Percentiles rank a stretch among this genome's conserved stretches.
Evolutionary conservation across 768 basidiomycete genomes (phyloP).

Genomic region (Hygrophorus pudorinus): DNA sequence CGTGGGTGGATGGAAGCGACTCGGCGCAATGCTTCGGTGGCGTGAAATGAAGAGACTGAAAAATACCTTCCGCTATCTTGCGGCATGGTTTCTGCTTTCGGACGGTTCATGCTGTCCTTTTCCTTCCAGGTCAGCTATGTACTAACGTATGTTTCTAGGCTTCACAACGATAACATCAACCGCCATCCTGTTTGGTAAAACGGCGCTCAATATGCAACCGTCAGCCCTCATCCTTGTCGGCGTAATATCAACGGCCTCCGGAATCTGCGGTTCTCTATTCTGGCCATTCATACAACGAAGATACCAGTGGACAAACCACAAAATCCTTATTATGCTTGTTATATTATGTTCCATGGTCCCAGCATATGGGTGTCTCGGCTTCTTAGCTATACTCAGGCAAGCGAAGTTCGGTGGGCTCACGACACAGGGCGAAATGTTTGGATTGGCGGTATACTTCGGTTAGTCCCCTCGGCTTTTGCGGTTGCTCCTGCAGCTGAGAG

Average conservation of each 20-base stretch:
- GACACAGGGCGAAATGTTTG: constrained; percentile 79
- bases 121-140: background rate
- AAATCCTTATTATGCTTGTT: constrained; percentile 59
- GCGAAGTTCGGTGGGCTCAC: constrained; percentile 64
- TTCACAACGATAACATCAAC: constrained; percentile 92
- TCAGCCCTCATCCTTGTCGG: constrained; percentile 74
- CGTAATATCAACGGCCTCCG: constrained; percentile 63
- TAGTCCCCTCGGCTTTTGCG: constrained; percentile 10
- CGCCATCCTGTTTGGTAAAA: constrained; percentile 88
- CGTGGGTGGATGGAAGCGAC: constrained; percentile 58
- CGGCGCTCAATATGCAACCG: constrained; percentile 70
- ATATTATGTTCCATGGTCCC: constrained; percentile 58
- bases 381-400: constrained; percentile 44
- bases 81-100: constrained; percentile 90
- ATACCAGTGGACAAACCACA: constrained; percentile 55
- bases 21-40: constrained; percentile 68
- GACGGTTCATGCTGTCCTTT: constrained; percentile 48
- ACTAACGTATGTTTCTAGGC: constrained; percentile 28
- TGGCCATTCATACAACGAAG: constrained; percentile 69
- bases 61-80: constrained; percentile 83
- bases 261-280: constrained; percentile 76
- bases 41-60: constrained; percentile 62
- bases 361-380: constrained; percentile 75
- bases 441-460: constrained; percentile 77
- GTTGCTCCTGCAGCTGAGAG: background rate